Percentiles rank a stretch among this genome's conserved stretches.
These are phyloP conservation scores for Rhodomyrtus tomentosa DNA, from an alignment of 345 rosid genomes.

Conservation along the genomic window DNA sequence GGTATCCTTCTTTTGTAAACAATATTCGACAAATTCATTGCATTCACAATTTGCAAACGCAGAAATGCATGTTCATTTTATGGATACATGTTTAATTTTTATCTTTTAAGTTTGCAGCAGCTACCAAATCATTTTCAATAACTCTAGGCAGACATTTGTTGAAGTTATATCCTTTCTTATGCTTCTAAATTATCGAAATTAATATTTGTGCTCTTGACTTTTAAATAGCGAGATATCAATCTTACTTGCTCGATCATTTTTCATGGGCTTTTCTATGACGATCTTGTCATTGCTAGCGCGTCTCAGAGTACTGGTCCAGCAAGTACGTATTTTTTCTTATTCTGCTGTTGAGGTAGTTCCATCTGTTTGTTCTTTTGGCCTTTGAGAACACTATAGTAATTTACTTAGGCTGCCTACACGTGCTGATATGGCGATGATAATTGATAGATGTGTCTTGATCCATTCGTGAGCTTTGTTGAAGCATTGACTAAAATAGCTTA, in stretches of 20 bases:
- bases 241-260: slow-evolving; percentile 79
- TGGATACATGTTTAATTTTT: background rate
- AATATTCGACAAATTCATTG: background rate
- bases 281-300: slow-evolving; percentile 80
- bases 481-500: background rate
- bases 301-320: slow-evolving; percentile 79
- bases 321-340: slow-evolving; percentile 36
- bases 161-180: background rate
- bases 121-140: background rate
- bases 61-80: background rate
- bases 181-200: background rate
- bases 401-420: background rate
- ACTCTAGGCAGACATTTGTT: background rate
- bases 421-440: background rate
- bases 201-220: slow-evolving; percentile 8
- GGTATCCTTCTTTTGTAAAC: slow-evolving; percentile 29
- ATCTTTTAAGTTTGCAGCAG: background rate
- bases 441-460: background rate
- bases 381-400: background rate
- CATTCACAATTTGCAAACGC: background rate
- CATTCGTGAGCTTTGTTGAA: background rate
- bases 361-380: background rate
- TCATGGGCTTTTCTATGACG: slow-evolving; percentile 62
- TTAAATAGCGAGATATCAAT: slow-evolving; percentile 47
- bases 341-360: background rate